Evolutionary conservation across 2,329 filamentous ascomycete genomes (phyloP), one percentile per base, ranked within the genome.

Genomic region (Periglandula ipomoeae): DNA sequence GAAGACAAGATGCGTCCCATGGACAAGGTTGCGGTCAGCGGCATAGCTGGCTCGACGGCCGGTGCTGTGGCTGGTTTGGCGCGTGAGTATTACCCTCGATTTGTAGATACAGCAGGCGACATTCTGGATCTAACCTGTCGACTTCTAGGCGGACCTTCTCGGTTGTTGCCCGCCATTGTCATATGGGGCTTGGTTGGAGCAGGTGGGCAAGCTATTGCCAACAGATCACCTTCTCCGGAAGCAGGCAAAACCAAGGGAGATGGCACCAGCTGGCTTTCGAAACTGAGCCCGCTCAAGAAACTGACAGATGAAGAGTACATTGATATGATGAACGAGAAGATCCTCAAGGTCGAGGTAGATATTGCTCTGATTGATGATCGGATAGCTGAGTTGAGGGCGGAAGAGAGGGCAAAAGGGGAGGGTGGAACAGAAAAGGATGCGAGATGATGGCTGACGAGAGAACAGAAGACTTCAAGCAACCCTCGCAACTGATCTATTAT

Each of bases 281-380:
- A 76, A 59, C 88, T 82, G 78, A 85, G 81, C 54, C 87, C 87
- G 0, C 71, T 93, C 53, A 84, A 76, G 57, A 76, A 78, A 11
- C 68, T 93, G 23, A 80, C 79, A 0, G 83, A 93, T 56, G 75
- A 84, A 23, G 82, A 93, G 56, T 93, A 93, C 59, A 76, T 78
- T 50, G 68, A 74, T 1, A 81, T 89, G 67, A 70, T 93, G 58
- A 71, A 74, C 26, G 85, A 90, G 62, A 88, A 84, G 65, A 67
- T 89, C 37, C 62, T 91, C 23, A 75, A 72, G 53, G 68, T 91
- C 3, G 84, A 93, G 55, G 85, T 79, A 1, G 85, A 91, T 52
- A 89, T 93, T 63, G 82, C 86, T 0, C 64, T 93, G 5, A 72
- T 91, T 32, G 86, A 93, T 58, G 87, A 91, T 47, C 81, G 80